Percentiles rank a stretch among this genome's conserved stretches.
These are phyloP conservation scores for Alternaria alternata DNA, from an alignment of 2,329 filamentous ascomycete species.

Conservation along the genomic window DNA sequence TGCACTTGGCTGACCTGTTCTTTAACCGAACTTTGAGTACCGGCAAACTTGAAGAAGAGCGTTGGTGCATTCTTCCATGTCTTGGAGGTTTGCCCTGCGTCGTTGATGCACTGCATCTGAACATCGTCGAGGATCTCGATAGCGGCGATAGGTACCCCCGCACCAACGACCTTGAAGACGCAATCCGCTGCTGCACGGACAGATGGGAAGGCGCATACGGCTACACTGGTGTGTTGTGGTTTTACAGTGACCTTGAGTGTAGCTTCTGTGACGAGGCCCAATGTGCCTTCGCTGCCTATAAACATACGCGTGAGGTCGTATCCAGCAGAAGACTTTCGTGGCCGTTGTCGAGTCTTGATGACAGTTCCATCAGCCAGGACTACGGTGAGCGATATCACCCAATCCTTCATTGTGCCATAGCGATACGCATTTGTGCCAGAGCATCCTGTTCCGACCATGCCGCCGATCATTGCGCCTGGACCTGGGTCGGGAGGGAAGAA, in stretches of 20 bases:
- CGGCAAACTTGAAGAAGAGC: conserved; percentile 78
- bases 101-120: conserved; percentile 80
- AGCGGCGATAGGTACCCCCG: conserved; percentile 86
- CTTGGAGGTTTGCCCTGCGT: conserved; percentile 68
- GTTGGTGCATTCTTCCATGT: conserved; percentile 75
- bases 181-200: conserved; percentile 79
- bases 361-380: conserved; percentile 90
- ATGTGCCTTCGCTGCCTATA: conserved; percentile 89
- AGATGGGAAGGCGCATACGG: conserved; percentile 71
- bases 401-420: conserved; percentile 94
- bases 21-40: conserved; percentile 73
- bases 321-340: conserved; percentile 87
- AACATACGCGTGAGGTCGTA: conserved; percentile 92
- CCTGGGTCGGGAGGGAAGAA: conserved; percentile 95
- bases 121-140: conserved; percentile 92
- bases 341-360: conserved; percentile 87
- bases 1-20: conserved; percentile 78
- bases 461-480: conserved; percentile 90
- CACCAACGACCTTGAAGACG: conserved; percentile 79
- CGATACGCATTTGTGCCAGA: conserved; percentile 88
- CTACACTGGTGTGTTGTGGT: conserved; percentile 81
- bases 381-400: conserved; percentile 86
- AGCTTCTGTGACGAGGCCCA: conserved; percentile 90
- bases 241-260: conserved; percentile 85
- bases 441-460: conserved; percentile 82